Conservation (phyloP, 2,329 filamentous ascomycete species). For the Mariannaea elegans region DNA sequence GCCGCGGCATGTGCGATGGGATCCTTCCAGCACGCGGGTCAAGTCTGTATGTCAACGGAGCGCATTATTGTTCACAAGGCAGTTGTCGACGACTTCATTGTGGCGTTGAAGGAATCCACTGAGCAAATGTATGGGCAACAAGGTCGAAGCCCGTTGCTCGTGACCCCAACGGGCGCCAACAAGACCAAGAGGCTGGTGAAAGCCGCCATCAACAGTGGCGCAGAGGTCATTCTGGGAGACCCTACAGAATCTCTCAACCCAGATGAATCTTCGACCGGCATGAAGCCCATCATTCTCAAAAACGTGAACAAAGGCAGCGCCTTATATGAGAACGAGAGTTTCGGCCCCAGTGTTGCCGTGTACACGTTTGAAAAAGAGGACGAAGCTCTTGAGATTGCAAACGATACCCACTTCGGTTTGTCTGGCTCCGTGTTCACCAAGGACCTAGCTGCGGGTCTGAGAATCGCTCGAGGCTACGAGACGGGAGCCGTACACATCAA, state of each 20-base stretch:
- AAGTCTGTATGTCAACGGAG: constrained; percentile 88
- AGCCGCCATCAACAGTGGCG: constrained; percentile 74
- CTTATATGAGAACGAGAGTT: constrained; percentile 70
- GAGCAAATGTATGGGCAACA: constrained; percentile 41
- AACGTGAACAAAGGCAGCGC: constrained; percentile 50
- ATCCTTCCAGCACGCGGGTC: constrained; percentile 65
- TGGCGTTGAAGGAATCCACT: constrained; percentile 48
- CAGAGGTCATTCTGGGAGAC: constrained; percentile 53
- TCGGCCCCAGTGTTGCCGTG: constrained; percentile 76
- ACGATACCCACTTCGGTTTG: constrained; percentile 83
- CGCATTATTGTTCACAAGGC: constrained; percentile 66
- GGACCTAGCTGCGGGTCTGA: constrained; percentile 66
- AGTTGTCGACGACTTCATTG: constrained; percentile 53
- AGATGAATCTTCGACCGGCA: constrained; percentile 48
- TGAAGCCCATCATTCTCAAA: too few relatives aligned
- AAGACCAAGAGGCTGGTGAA: constrained; percentile 73
- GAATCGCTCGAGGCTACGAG: constrained; percentile 68
- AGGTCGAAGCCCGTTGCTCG: constrained; percentile 52
- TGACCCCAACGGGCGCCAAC: constrained; percentile 70
- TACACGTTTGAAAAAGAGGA: constrained; percentile 71
- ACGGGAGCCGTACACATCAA: constrained; percentile 74
- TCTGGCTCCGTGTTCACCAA: constrained; percentile 75
- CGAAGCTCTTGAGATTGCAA: constrained; percentile 76
- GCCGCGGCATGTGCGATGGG: constrained; percentile 67
- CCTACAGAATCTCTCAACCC: constrained; percentile 35